Conservation (phyloP, 495 filamentous ascomycete species). For the Daldinia vernicosa region DNA sequence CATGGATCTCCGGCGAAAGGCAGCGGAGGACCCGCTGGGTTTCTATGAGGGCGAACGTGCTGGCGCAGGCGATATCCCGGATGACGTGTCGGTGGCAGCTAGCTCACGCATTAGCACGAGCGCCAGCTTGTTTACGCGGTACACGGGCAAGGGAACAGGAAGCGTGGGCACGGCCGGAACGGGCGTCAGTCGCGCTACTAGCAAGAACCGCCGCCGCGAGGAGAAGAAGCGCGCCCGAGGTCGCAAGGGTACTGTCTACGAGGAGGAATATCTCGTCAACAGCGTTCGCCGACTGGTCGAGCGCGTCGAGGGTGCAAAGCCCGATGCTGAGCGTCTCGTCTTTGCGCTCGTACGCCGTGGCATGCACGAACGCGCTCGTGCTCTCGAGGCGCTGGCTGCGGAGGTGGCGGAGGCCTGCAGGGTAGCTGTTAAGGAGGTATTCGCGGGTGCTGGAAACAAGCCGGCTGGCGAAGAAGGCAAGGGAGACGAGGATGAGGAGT, state of each 20-base stretch:
- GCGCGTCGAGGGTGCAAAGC: constrained; percentile 73
- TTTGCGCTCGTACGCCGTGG: constrained; percentile 76
- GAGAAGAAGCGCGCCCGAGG: constrained; percentile 94
- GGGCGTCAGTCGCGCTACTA: constrained; percentile 74
- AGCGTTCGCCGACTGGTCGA: constrained; percentile 85
- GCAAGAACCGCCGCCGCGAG: constrained; percentile 83
- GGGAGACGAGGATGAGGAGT: constrained; percentile 48
- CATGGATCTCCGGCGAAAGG: constrained; percentile 79
- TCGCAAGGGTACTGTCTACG: constrained; percentile 95
- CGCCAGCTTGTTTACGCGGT: constrained; percentile 87
- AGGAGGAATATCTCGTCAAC: constrained; percentile 95
- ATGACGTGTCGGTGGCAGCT: constrained; percentile 90
- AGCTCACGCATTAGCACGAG: constrained; percentile 80
- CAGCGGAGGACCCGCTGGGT: constrained; percentile 79
- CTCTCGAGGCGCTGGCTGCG: constrained; percentile 74
- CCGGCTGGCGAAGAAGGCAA: constrained; percentile 27
- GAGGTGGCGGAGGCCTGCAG: constrained; percentile 76
- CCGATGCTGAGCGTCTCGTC: constrained; percentile 76
- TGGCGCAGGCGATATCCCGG: constrained; percentile 76
- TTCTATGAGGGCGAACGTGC: constrained; percentile 77
- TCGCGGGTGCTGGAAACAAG: constrained; percentile 52
- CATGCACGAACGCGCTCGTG: constrained; percentile 87
- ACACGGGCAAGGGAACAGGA: constrained; percentile 70
- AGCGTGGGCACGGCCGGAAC: constrained; percentile 72
- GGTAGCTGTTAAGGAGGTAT: constrained; percentile 72